These are phyloP conservation scores for Cercophora newfieldiana DNA, from an alignment of 495 filamentous ascomycete genomes.

Conservation along the genomic window DNA sequence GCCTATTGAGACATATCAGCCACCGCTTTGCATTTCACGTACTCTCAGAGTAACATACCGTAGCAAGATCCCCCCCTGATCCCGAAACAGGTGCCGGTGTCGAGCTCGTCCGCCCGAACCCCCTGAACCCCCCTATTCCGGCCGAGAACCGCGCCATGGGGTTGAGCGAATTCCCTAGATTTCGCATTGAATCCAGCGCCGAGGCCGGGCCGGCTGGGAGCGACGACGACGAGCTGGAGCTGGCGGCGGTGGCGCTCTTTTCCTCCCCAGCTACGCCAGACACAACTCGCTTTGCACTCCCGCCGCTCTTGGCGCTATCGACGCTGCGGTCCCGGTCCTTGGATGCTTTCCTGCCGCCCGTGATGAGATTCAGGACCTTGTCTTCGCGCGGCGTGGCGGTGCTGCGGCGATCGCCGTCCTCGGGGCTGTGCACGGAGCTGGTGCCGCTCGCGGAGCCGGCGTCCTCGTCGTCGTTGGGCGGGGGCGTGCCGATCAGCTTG, in stretches of 20 bases:
- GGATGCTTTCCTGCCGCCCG: slow-evolving; percentile 52
- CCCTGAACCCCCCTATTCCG: slow-evolving; percentile 67
- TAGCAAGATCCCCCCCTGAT: slow-evolving; percentile 49
- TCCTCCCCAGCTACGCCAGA: slow-evolving; percentile 34
- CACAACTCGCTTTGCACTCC: slow-evolving; percentile 53
- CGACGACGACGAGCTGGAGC: slow-evolving; percentile 18
- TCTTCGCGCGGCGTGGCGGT: slow-evolving; percentile 50
- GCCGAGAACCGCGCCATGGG: slow-evolving; percentile 73
- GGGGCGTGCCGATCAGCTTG: slow-evolving; percentile 76
- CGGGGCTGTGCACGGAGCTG: slow-evolving; percentile 46
- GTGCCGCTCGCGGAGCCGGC: slow-evolving; percentile 46
- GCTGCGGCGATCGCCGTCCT: slow-evolving; percentile 25
- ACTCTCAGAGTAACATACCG: slow-evolving; percentile 36
- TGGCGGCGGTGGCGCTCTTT: no score
- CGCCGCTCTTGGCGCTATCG: slow-evolving; percentile 65
- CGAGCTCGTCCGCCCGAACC: slow-evolving; percentile 63
- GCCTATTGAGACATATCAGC: slow-evolving; percentile 37
- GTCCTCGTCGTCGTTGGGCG: slow-evolving; percentile 49
- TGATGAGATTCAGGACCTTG: slow-evolving; percentile 62
- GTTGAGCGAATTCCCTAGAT: slow-evolving; percentile 78
- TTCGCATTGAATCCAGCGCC: slow-evolving; percentile 74
- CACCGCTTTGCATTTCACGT: background rate
- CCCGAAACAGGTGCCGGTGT: slow-evolving; percentile 24
- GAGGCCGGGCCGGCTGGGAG: slow-evolving; percentile 56
- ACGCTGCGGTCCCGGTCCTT: slow-evolving; percentile 77